phyloP scores from a whole-genome alignment of 768 basidiomycete species.

The Lactarius indigo region DNA sequence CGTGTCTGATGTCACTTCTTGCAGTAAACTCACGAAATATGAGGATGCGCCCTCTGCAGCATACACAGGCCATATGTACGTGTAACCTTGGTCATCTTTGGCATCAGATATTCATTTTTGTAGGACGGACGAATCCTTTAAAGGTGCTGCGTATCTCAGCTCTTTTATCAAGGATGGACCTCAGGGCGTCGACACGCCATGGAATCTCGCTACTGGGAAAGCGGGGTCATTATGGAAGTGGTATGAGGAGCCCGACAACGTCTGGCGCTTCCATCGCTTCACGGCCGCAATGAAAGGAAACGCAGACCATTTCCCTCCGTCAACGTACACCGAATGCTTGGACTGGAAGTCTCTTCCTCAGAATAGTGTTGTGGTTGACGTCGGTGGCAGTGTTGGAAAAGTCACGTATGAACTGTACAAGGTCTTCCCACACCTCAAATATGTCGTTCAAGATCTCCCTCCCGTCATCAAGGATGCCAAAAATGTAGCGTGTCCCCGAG shows the following conservation, averaged over 20 bases:
- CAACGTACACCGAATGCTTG: slow-evolving; percentile 23
- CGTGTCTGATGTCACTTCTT: neutral
- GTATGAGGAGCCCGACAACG: slow-evolving; percentile 10
- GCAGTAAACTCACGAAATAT: slow-evolving; percentile 14
- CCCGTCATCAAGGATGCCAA: slow-evolving; percentile 14
- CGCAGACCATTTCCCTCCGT: slow-evolving; percentile 1
- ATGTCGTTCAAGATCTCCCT: slow-evolving; percentile 37
- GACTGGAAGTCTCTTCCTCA: slow-evolving; percentile 35
- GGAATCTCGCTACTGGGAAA: slow-evolving; percentile 3
- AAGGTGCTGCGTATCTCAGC: slow-evolving; percentile 2
- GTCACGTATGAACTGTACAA: slow-evolving; percentile 35
- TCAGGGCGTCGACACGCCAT: neutral
- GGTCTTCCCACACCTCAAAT: slow-evolving; percentile 34
- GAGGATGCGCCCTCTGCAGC: slow-evolving; percentile 27
- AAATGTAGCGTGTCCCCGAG: neutral
- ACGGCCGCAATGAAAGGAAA: slow-evolving; percentile 7
- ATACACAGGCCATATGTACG: slow-evolving; percentile 25
- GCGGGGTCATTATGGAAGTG: slow-evolving; percentile 2
- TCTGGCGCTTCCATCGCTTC: slow-evolving; percentile 12
- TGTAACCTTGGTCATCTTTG: neutral
- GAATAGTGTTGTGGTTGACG: slow-evolving; percentile 37
- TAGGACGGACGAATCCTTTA: slow-evolving; percentile 18
- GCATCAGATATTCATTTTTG: neutral
- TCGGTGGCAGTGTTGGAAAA: slow-evolving; percentile 41
- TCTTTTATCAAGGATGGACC: neutral